Percentiles rank a stretch among this genome's conserved stretches.
These are phyloP conservation scores for Metarhizium anisopliae DNA, from an alignment of 2,329 filamentous ascomycete genomes.

Conservation along the genomic window DNA sequence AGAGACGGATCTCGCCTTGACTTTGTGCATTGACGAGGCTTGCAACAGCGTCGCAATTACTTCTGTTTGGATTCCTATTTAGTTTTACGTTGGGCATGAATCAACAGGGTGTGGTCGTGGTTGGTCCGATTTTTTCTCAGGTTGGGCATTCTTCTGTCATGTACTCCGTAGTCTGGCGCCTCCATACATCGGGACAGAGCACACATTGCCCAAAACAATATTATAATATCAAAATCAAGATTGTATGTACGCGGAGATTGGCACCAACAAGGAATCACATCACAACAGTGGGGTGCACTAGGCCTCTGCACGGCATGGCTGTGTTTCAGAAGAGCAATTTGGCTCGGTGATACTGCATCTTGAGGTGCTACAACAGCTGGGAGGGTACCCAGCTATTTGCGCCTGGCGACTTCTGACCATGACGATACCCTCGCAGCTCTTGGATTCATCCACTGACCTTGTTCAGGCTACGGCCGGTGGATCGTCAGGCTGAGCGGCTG, in stretches of 20 bases:
- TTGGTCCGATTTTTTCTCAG: neutral
- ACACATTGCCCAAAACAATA: neutral
- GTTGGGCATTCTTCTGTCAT: neutral
- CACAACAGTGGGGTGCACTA: neutral
- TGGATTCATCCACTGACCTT: neutral
- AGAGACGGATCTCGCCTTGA: neutral
- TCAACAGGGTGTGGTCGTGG: neutral
- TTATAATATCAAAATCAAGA: neutral
- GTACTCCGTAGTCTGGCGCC: neutral
- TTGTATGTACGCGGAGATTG: neutral
- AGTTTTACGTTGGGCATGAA: conserved; percentile 3
- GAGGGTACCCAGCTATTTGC: neutral
- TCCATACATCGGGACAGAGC: neutral
- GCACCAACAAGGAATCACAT: neutral
- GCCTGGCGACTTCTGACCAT: neutral
- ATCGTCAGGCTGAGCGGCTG: neutral
- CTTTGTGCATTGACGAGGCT: neutral
- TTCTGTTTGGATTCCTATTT: neutral
- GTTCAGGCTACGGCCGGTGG: neutral
- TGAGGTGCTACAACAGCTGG: neutral
- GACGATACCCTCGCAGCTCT: neutral
- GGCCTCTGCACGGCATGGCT: conserved; percentile 1
- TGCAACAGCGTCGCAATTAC: neutral
- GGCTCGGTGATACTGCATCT: neutral
- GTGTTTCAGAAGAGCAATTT: conserved; percentile 4